These are phyloP conservation scores for Talaromyces sp. DNA, from an alignment of 2,329 filamentous ascomycete genomes.

Conservation along the genomic window DNA sequence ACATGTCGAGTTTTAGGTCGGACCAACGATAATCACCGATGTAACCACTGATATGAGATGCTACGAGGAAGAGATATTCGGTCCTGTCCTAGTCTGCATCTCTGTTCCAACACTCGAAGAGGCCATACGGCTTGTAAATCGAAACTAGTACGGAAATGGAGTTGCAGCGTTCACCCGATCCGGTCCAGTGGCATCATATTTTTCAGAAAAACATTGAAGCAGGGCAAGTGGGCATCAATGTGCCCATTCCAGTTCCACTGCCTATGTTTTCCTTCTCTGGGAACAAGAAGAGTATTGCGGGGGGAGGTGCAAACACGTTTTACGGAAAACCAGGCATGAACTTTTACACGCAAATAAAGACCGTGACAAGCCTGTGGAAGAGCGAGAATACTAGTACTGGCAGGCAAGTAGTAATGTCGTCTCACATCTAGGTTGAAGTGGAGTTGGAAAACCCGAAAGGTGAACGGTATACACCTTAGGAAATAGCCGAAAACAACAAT, in stretches of 20 bases:
- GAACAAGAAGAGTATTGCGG: slow-evolving; percentile 87
- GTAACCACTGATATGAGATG: slow-evolving; percentile 30
- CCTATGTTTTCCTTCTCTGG: slow-evolving; percentile 49
- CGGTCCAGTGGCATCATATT: slow-evolving; percentile 55
- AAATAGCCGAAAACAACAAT: too few species aligned
- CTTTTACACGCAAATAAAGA: slow-evolving; percentile 97
- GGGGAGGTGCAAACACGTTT: slow-evolving; percentile 87
- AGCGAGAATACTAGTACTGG: slow-evolving; percentile 80
- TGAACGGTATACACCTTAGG: too few species aligned
- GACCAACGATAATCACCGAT: slow-evolving; percentile 27
- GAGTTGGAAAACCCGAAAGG: too few species aligned
- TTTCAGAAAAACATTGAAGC: slow-evolving; percentile 64
- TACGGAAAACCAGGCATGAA: slow-evolving; percentile 67
- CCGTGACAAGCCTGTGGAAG: slow-evolving; percentile 87
- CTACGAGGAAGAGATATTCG: slow-evolving; percentile 30
- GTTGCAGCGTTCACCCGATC: slow-evolving; percentile 60
- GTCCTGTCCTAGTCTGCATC: slow-evolving; percentile 30
- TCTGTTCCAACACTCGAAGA: slow-evolving; percentile 27
- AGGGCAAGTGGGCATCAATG: slow-evolving; percentile 62
- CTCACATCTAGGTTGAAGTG: neutral
- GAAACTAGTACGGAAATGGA: slow-evolving; percentile 62
- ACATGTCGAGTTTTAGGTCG: slow-evolving; percentile 11
- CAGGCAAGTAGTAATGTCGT: slow-evolving; percentile 76
- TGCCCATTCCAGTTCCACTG: slow-evolving; percentile 55
- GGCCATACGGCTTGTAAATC: slow-evolving; percentile 50